These are phyloP conservation scores for Ganoderma lingzhi DNA, from an alignment of 1,284 basidiomycete species.

Conservation along the genomic window DNA sequence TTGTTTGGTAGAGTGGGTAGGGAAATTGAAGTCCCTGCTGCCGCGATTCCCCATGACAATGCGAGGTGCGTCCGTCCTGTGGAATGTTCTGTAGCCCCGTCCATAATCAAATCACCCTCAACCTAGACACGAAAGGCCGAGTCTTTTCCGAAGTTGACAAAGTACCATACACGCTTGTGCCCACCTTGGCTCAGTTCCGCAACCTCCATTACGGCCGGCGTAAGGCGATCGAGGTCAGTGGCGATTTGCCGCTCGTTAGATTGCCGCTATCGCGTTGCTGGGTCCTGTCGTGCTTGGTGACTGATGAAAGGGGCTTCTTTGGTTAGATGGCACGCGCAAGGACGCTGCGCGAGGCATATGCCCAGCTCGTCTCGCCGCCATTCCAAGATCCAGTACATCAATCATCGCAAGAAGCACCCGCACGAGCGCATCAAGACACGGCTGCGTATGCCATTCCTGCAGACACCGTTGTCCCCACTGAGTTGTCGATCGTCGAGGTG, in stretches of 20 bases:
- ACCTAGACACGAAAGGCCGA: constrained; percentile 51
- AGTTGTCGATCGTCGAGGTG: constrained; percentile 61
- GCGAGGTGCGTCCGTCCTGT: constrained; percentile 52
- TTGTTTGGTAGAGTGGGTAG: constrained; percentile 47
- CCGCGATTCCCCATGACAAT: constrained; percentile 65
- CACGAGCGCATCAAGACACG: not conserved
- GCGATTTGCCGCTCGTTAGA: not conserved
- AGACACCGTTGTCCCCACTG: constrained; percentile 26
- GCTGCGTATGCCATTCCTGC: not conserved
- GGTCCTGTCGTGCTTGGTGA: not conserved
- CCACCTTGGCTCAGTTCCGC: constrained; percentile 53
- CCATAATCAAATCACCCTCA: not conserved
- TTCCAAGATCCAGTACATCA: not conserved
- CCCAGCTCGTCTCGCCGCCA: constrained; percentile 38
- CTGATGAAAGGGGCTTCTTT: constrained; percentile 14
- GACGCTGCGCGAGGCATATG: constrained; percentile 59
- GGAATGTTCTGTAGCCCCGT: not conserved
- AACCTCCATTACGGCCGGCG: constrained; percentile 62
- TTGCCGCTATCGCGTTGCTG: not conserved
- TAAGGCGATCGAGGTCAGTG: constrained; percentile 73
- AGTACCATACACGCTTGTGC: constrained; percentile 63
- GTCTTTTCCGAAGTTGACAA: constrained; percentile 33
- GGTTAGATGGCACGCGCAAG: constrained; percentile 69
- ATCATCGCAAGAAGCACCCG: not conserved
- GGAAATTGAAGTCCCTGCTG: constrained; percentile 53